phyloP scores from a whole-genome alignment of 2,329 filamentous ascomycete species.

The Monilinia fructigena region DNA sequence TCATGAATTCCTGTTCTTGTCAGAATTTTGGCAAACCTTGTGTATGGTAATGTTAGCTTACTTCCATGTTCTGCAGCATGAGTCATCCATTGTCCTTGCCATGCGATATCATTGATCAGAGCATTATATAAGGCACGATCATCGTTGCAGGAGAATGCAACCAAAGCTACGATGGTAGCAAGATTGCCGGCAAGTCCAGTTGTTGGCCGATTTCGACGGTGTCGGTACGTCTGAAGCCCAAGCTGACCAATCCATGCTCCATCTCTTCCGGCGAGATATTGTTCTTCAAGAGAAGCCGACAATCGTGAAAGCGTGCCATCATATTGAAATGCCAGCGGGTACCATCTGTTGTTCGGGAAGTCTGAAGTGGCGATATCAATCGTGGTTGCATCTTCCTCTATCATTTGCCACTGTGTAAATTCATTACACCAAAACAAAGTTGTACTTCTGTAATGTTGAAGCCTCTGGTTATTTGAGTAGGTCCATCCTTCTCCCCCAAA shows the following conservation, averaged over 20 bases:
- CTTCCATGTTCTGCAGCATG: conserved; percentile 28
- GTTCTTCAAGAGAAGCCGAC: conserved; percentile 16
- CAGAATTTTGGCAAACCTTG: not conserved
- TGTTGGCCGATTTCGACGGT: not conserved
- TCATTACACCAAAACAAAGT: conserved; percentile 32
- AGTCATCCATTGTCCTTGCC: conserved; percentile 27
- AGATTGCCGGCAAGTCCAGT: conserved; percentile 32
- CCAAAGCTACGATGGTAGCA: conserved; percentile 31
- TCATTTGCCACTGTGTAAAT: conserved; percentile 29
- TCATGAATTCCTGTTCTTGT: conserved; percentile 22
- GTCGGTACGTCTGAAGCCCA: conserved; percentile 24
- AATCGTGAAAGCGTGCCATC: conserved; percentile 23
- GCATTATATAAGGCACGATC: conserved; percentile 20
- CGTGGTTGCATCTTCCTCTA: conserved; percentile 26
- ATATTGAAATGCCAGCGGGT: conserved; percentile 28
- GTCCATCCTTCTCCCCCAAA: not conserved
- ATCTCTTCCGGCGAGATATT: conserved; percentile 24
- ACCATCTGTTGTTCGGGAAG: conserved; percentile 28
- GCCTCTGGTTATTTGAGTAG: not conserved
- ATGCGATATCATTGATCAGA: conserved; percentile 26
- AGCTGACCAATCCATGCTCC: conserved; percentile 28
- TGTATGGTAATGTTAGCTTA: conserved; percentile 24
- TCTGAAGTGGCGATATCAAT: conserved; percentile 20
- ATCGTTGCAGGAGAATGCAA: conserved; percentile 33
- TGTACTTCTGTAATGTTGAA: conserved; percentile 26